Conservation (phyloP, 305 asterid genomes). For the Fraxinus floribunda region DNA sequence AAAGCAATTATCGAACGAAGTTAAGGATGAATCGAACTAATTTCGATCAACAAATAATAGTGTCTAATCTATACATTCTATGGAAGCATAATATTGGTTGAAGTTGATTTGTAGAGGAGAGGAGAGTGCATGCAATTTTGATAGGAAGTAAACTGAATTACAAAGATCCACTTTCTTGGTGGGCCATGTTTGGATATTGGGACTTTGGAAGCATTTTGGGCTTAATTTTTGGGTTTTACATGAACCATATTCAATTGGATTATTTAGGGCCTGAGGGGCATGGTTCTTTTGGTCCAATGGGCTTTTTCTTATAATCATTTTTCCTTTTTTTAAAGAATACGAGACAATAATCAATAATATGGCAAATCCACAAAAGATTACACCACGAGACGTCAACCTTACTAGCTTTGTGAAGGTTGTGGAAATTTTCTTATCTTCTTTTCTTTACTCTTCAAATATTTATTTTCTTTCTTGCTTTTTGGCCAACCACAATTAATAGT, state of each 20-base stretch:
- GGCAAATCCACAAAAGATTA: background rate
- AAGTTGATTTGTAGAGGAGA: background rate
- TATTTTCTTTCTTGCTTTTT: too few species aligned
- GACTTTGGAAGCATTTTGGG: background rate
- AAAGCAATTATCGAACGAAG: background rate
- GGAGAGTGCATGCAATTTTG: background rate
- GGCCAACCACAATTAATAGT: background rate
- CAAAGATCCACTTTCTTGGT: background rate
- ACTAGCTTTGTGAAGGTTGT: too few species aligned
- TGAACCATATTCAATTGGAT: background rate
- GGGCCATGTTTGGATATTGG: background rate
- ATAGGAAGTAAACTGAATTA: background rate
- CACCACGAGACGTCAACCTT: too few species aligned
- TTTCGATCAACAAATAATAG: background rate
- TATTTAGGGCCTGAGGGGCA: background rate
- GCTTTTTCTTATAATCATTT: background rate
- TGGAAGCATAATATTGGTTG: background rate
- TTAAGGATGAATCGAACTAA: background rate
- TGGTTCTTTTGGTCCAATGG: background rate
- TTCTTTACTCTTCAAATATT: background rate
- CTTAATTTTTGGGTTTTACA: background rate
- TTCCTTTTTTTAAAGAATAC: background rate
- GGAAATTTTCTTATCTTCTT: too few species aligned
- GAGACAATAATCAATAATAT: background rate
- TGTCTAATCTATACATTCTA: background rate